Conservation (phyloP, 805 yeast species). For the Candida insectorum region DNA sequence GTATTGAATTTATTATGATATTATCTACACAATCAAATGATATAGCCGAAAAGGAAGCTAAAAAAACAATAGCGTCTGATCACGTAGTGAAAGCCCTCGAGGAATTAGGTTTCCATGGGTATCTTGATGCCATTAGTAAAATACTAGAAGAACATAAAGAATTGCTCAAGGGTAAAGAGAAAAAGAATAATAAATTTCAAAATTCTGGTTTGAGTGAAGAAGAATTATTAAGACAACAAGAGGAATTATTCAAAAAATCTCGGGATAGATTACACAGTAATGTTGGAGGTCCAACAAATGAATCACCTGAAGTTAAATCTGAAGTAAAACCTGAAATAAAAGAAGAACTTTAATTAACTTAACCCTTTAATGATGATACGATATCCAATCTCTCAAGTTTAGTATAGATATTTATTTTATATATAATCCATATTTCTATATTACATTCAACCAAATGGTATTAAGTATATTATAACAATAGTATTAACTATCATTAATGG, state of each 20-base stretch:
- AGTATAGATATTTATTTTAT: too few species aligned
- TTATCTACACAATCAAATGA: constrained; percentile 91
- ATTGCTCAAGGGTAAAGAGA: constrained; percentile 80
- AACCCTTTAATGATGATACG: constrained; percentile 6
- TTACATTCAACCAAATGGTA: constrained; percentile 9
- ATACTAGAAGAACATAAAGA: constrained; percentile 86
- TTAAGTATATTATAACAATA: constrained; percentile 55
- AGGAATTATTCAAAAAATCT: constrained; percentile 80
- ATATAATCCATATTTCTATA: not conserved
- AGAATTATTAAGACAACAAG: constrained; percentile 88
- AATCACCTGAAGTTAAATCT: constrained; percentile 3
- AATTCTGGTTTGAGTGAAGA: constrained; percentile 91
- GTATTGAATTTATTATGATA: constrained; percentile 94
- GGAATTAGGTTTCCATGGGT: constrained; percentile 83
- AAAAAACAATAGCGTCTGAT: constrained; percentile 94
- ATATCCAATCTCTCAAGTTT: constrained; percentile 3
- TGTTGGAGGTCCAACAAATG: not conserved
- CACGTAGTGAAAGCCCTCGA: constrained; percentile 88
- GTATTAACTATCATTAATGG: constrained; percentile 70
- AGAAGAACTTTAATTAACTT: constrained; percentile 7
- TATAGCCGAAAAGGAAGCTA: constrained; percentile 92
- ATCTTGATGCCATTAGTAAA: constrained; percentile 75
- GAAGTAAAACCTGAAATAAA: constrained; percentile 14
- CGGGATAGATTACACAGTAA: constrained; percentile 50
- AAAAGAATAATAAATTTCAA: constrained; percentile 88